Evolutionary conservation across 768 basidiomycete genomes (phyloP).

Genomic region (Lactarius deliciosus): DNA sequence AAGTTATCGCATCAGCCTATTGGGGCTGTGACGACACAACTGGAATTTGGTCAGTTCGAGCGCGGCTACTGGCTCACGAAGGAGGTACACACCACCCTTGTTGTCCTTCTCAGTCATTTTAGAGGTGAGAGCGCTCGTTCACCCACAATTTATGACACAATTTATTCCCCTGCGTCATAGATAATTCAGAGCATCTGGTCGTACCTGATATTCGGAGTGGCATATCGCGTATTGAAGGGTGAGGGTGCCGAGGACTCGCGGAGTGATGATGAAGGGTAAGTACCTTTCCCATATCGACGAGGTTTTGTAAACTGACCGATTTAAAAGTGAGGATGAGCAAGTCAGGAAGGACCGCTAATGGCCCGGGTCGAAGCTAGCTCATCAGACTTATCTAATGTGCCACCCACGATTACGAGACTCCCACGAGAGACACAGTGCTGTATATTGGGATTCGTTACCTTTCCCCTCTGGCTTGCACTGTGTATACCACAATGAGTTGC

Average conservation of each 20-base stretch:
- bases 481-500: conserved; percentile 9
- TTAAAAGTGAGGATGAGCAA: conserved; percentile 32
- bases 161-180: conserved; percentile 39
- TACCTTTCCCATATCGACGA: conserved; percentile 18
- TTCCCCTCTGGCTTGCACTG: conserved; percentile 1
- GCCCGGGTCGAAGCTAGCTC: conserved; percentile 3
- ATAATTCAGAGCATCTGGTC: conserved; percentile 84
- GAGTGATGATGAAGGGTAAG: conserved; percentile 80
- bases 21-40: conserved; percentile 48
- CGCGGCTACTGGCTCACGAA: conserved; percentile 56
- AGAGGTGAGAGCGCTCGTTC: conserved; percentile 48
- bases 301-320: conserved; percentile 10
- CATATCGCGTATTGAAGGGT: conserved; percentile 75
- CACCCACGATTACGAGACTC: conserved; percentile 15
- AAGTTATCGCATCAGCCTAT: conserved; percentile 63
- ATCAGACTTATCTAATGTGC: conserved; percentile 11
- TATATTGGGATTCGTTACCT: conserved; percentile 10
- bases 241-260: conserved; percentile 78
- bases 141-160: not conserved
- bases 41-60: conserved; percentile 58
- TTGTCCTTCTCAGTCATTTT: conserved; percentile 53
- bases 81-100: conserved; percentile 49
- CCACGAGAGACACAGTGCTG: conserved; percentile 11
- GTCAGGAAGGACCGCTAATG: conserved; percentile 38
- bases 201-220: conserved; percentile 77